These are phyloP conservation scores for Phytophthora meadii DNA, from an alignment of 352 stramenopile genomes.

Conservation along the genomic window DNA sequence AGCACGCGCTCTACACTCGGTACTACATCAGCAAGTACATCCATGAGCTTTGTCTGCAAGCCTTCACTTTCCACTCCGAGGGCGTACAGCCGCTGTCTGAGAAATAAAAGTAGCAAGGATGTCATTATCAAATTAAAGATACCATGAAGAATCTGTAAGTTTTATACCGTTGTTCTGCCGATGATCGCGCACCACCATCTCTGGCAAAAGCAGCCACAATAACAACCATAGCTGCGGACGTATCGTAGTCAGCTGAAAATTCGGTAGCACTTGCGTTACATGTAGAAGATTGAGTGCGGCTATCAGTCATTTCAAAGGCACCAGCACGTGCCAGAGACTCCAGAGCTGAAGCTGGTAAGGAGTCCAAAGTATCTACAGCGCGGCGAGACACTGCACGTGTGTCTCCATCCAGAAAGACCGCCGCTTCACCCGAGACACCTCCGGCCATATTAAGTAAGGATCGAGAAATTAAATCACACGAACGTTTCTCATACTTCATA, in stretches of 20 bases:
- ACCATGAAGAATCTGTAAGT: neutral
- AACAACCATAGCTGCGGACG: conserved; percentile 39
- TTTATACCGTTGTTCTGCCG: conserved; percentile 27
- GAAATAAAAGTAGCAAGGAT: neutral
- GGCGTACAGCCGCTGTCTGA: conserved; percentile 37
- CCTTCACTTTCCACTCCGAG: conserved; percentile 42
- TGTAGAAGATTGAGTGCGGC: neutral
- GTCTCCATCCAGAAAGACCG: conserved; percentile 22
- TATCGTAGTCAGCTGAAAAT: conserved; percentile 9
- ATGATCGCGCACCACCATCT: conserved; percentile 17
- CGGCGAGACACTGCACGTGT: conserved; percentile 20
- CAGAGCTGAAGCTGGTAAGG: conserved; percentile 25
- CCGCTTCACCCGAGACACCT: conserved; percentile 10
- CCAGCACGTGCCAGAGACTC: conserved; percentile 31
- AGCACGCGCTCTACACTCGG: conserved; percentile 40
- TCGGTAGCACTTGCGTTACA: conserved; percentile 3
- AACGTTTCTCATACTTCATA: neutral
- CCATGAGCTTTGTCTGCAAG: conserved; percentile 32
- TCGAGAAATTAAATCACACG: neutral
- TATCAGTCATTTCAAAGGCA: conserved; percentile 27
- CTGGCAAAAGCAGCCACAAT: conserved; percentile 33
- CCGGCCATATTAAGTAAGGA: conserved; percentile 21
- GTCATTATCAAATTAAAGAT: conserved; percentile 23
- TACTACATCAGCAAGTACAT: conserved; percentile 19
- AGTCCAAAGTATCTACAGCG: conserved; percentile 11